phyloP scores from a whole-genome alignment of 805 yeast genomes.

The Pichia thaimueangensis region DNA sequence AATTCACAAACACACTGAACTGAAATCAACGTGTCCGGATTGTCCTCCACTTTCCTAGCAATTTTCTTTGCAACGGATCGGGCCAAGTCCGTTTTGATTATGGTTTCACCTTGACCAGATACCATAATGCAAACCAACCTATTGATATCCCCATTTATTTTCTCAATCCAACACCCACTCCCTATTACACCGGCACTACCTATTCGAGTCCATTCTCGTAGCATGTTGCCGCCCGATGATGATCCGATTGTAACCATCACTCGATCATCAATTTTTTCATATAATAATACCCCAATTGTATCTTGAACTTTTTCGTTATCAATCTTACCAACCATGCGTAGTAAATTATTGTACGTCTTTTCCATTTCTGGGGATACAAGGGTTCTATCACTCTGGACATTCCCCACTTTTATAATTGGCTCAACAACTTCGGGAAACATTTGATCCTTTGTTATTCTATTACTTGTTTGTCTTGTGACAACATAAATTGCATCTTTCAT shows the following conservation, averaged over 20 bases:
- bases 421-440: background rate
- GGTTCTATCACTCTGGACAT: background rate
- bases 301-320: background rate
- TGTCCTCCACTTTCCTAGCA: background rate
- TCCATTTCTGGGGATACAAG: background rate
- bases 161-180: conserved; percentile 5
- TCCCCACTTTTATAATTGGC: background rate
- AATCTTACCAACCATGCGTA: no score
- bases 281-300: conserved; percentile 3
- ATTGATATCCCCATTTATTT: background rate
- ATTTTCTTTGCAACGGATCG: background rate
- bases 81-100: background rate
- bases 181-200: conserved; percentile 6
- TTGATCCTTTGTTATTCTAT: background rate
- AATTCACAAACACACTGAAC: background rate
- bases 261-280: background rate
- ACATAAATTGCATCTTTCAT: conserved; percentile 2
- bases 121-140: background rate
- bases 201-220: background rate
- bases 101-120: conserved; percentile 5
- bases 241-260: conserved; percentile 1
- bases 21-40: background rate
- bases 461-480: no score
- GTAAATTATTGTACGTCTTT: background rate
- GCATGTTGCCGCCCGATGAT: conserved; percentile 3